Percentiles rank a stretch among this genome's conserved stretches.
Conservation (phyloP, 805 yeast genomes). For the Phaffomyces antillensis region DNA sequence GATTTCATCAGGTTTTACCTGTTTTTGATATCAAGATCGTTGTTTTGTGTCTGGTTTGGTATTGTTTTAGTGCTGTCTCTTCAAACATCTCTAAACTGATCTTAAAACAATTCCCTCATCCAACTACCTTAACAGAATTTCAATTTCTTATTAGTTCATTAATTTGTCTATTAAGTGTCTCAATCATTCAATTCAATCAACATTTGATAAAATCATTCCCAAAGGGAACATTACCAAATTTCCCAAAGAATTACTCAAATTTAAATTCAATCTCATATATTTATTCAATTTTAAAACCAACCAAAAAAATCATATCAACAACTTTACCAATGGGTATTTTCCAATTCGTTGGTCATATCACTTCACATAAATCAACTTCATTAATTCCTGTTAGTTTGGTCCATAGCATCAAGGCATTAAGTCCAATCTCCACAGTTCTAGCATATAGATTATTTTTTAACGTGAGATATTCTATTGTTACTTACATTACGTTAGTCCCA, state of each 20-base stretch:
- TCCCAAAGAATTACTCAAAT: constrained; percentile 23
- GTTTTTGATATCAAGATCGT: constrained; percentile 37
- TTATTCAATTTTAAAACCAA: constrained; percentile 46
- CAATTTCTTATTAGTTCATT: constrained; percentile 73
- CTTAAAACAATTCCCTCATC: constrained; percentile 60
- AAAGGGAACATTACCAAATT: constrained; percentile 41
- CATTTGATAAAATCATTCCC: constrained; percentile 32
- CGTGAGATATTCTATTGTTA: constrained; percentile 48
- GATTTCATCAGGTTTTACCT: constrained; percentile 20
- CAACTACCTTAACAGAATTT: constrained; percentile 82
- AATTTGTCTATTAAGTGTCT: constrained; percentile 44
- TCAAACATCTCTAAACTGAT: constrained; percentile 78
- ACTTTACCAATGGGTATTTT: constrained; percentile 93
- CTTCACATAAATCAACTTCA: constrained; percentile 88
- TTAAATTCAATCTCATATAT: constrained; percentile 12
- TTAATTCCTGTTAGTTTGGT: constrained; percentile 91
- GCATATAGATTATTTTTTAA: constrained; percentile 62
- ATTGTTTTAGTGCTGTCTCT: constrained; percentile 69
- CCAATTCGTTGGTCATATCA: constrained; percentile 87
- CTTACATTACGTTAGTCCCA: constrained; percentile 77
- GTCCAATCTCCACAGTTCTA: constrained; percentile 82
- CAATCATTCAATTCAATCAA: constrained; percentile 30
- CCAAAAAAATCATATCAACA: constrained; percentile 43
- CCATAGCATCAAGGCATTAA: constrained; percentile 86
- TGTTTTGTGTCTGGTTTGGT: constrained; percentile 68